Percentiles rank a stretch among this genome's conserved stretches.
Conservation (phyloP, 306 rosid species). For the Oemleria cerasiformis region DNA sequence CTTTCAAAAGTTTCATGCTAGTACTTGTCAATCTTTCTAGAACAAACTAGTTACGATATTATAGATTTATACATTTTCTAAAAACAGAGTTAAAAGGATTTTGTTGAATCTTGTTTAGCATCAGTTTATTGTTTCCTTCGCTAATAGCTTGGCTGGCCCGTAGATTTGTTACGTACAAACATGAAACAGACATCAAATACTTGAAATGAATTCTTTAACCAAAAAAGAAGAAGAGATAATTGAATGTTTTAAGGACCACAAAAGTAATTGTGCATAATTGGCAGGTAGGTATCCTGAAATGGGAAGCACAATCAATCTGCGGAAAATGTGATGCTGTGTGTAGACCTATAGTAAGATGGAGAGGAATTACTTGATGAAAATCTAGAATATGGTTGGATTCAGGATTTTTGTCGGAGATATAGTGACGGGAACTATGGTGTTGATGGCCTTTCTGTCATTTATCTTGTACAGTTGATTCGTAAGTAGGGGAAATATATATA, state of each 20-base stretch:
- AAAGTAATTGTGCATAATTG: not conserved
- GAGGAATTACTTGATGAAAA: not conserved
- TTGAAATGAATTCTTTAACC: not conserved
- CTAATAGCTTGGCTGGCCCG: not conserved
- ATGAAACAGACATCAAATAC: not conserved
- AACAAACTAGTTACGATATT: not conserved
- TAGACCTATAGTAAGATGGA: constrained; percentile 5
- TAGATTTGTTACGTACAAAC: constrained; percentile 1
- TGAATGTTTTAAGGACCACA: not conserved
- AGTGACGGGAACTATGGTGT: constrained; percentile 1
- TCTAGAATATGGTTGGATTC: constrained; percentile 2
- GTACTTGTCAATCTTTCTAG: not conserved
- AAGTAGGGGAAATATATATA: not conserved
- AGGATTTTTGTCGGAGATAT: not conserved
- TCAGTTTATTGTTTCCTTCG: not conserved
- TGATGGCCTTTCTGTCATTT: not conserved
- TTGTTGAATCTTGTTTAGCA: not conserved
- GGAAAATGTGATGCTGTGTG: not conserved
- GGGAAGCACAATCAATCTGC: not conserved
- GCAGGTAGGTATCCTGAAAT: not conserved
- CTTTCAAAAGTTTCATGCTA: constrained; percentile 5
- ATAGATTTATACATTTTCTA: not conserved
- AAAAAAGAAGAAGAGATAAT: not conserved
- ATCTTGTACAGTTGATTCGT: not conserved
- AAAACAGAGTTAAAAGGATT: not conserved